Evolutionary conservation across 139 green algal species (phyloP), one percentile per base, ranked within the genome.

Genomic region (Penium margaritaceum): DNA sequence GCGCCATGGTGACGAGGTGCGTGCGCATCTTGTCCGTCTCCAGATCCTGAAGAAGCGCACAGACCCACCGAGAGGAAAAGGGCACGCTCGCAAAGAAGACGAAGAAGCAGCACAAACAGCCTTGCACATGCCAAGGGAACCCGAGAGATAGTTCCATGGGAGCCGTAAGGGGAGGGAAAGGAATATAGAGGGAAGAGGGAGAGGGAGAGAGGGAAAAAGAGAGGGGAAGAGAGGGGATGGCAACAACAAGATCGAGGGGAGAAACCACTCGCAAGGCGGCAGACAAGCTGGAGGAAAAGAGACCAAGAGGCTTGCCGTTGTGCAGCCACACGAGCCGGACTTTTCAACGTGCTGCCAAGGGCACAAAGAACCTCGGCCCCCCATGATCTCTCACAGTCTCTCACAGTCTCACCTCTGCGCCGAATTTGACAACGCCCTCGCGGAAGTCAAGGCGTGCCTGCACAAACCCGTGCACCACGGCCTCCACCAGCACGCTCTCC

Each of bases 401-500:
- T n/a, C 2, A 2, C 43, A 15, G 3, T 32, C 5, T 32, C 5
- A 58, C 5, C 29, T 60, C 51, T 4, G 51, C 51, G 51, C 14
- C 51, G 4, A 33, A 60, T 27, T 60, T 33, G 14, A 60, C 51
- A 27, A 24, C 15, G 1, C 51, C n/a, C 51, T 60, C 19, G 51
- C 51, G 15, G 51, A 60, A 60, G 21, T 33, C 51, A 6, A 60
- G 51, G n/a, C 0, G 51, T 0, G 15, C n/a, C 61, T 62, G 38
- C 86, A 98, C 73, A 84, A 89, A 96, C 68, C 87, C 87, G 76
- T 88, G 85, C 73, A 90, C 90, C 61, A 97, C 89, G 38, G 91
- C 91, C 34, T 97, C 90, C 57, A 96, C 91, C 36, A 97, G 81
- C 37, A 95, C 68, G 9, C 83, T 83, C 86, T 98, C 93, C 34